Conservation (phyloP, 179 eudicot species). For the Drosera spatulata region DNA sequence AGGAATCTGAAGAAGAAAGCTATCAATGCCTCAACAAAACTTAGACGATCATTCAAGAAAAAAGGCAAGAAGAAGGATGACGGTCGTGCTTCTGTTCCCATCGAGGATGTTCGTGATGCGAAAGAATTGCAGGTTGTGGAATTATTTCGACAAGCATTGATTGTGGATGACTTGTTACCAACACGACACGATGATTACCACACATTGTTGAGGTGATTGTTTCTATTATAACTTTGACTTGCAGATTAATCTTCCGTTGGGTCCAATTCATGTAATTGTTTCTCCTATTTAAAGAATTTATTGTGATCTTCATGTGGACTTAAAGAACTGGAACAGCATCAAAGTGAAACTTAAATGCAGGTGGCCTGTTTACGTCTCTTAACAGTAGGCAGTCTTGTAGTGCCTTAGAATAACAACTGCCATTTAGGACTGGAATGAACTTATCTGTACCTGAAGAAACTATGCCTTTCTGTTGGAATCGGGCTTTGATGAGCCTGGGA, state of each 20-base stretch:
- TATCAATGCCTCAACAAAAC: constrained; percentile 30
- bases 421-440: too few relatives aligned
- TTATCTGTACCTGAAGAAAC: too few relatives aligned
- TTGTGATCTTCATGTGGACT: too few relatives aligned
- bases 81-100: constrained; percentile 13
- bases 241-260: background rate
- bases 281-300: background rate
- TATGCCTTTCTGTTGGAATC: too few relatives aligned
- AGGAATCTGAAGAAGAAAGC: constrained; percentile 44
- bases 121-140: constrained; percentile 46
- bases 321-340: too few relatives aligned
- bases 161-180: constrained; percentile 42
- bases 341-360: too few relatives aligned
- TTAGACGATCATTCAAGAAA: constrained; percentile 31
- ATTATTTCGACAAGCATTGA: constrained; percentile 39
- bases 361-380: too few relatives aligned
- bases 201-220: constrained; percentile 40
- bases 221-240: background rate
- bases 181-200: constrained; percentile 45
- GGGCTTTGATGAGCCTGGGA: too few relatives aligned
- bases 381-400: too few relatives aligned
- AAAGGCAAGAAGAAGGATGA: constrained; percentile 31
- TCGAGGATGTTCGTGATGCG: constrained; percentile 43
- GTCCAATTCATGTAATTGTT: background rate
- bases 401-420: too few relatives aligned